Percentiles rank a stretch among this genome's conserved stretches.
Conservation (phyloP, 2,329 filamentous ascomycete species). For the Colletotrichum horii region DNA sequence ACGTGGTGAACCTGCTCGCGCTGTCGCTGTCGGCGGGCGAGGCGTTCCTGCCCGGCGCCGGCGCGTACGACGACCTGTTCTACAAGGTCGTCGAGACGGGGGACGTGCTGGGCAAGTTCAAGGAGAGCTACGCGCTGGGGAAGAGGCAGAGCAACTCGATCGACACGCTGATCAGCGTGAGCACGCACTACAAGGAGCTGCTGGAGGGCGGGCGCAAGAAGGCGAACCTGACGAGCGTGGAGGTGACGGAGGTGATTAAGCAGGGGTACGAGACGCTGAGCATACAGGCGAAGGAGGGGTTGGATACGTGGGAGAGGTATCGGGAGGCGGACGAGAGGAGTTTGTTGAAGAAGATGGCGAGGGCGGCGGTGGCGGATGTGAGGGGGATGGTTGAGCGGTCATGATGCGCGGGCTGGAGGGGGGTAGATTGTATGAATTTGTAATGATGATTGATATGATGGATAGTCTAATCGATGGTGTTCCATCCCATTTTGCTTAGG, state of each 20-base stretch:
- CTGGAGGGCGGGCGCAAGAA: constrained; percentile 61
- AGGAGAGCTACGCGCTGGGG: constrained; percentile 72
- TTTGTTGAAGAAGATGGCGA: constrained; percentile 85
- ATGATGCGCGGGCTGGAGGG: neutral
- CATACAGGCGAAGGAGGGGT: constrained; percentile 85
- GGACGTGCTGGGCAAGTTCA: constrained; percentile 81
- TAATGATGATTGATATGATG: neutral
- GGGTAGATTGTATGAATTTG: neutral
- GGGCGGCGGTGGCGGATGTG: constrained; percentile 73
- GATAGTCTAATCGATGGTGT: neutral
- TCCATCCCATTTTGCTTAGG: neutral
- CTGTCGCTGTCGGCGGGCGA: constrained; percentile 87
- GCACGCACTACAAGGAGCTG: constrained; percentile 84
- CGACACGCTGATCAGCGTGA: constrained; percentile 82
- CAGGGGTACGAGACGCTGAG: constrained; percentile 94
- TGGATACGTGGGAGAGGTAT: constrained; percentile 86
- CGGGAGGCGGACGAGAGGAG: constrained; percentile 85
- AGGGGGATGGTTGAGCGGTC: constrained; percentile 51
- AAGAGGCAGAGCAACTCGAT: constrained; percentile 73
- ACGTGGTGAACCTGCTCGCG: constrained; percentile 82
- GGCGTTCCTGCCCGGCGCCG: constrained; percentile 84
- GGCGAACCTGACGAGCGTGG: constrained; percentile 77
- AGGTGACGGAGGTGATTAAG: constrained; percentile 92
- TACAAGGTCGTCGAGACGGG: constrained; percentile 97
- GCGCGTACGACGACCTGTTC: constrained; percentile 94